A percentile compares a stretch with the other conserved stretches of the same genome.
These are phyloP conservation scores for Niveomyces coronatus DNA, from an alignment of 2,329 filamentous ascomycete species.

Conservation along the genomic window DNA sequence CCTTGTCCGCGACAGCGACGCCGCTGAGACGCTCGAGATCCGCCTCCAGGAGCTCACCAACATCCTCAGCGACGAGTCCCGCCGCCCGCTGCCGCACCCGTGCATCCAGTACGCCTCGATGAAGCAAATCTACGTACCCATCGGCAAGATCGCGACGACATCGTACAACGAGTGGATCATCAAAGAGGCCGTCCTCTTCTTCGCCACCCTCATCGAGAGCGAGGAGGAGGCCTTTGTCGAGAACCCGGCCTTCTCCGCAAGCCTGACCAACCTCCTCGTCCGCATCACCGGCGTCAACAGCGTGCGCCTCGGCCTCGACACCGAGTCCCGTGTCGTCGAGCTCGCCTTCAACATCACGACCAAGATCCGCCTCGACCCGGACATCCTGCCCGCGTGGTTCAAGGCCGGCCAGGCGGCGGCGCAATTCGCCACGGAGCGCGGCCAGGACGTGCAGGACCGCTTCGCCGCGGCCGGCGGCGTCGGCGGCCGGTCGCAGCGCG, in stretches of 20 bases:
- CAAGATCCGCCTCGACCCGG: constrained; percentile 83
- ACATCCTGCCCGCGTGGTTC: constrained; percentile 88
- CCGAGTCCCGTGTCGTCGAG: constrained; percentile 83
- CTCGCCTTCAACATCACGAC: constrained; percentile 92
- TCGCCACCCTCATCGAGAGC: constrained; percentile 87
- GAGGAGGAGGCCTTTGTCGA: constrained; percentile 94
- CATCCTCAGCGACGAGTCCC: constrained; percentile 80
- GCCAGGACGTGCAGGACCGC: constrained; percentile 55
- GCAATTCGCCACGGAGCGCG: constrained; percentile 24
- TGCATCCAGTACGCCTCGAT: constrained; percentile 81
- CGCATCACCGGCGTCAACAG: constrained; percentile 66
- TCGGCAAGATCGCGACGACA: constrained; percentile 79
- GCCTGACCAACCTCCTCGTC: constrained; percentile 76
- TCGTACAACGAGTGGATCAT: constrained; percentile 81
- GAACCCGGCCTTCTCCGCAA: constrained; percentile 73
- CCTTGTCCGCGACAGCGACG: constrained; percentile 48
- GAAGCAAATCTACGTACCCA: constrained; percentile 80
- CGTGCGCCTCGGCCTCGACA: constrained; percentile 65
- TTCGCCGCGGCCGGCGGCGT: too few relatives aligned
- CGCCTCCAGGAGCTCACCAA: constrained; percentile 54
- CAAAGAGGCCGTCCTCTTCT: constrained; percentile 73
- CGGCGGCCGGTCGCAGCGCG: constrained; percentile 77
- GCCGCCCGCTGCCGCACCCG: constrained; percentile 78
- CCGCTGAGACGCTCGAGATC: constrained; percentile 52
- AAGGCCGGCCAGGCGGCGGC: constrained; percentile 39